A percentile compares a stretch with the other conserved stretches of the same genome.
Conservation (phyloP, 2,329 filamentous ascomycete genomes). For the Microascus cirrosus region DNA sequence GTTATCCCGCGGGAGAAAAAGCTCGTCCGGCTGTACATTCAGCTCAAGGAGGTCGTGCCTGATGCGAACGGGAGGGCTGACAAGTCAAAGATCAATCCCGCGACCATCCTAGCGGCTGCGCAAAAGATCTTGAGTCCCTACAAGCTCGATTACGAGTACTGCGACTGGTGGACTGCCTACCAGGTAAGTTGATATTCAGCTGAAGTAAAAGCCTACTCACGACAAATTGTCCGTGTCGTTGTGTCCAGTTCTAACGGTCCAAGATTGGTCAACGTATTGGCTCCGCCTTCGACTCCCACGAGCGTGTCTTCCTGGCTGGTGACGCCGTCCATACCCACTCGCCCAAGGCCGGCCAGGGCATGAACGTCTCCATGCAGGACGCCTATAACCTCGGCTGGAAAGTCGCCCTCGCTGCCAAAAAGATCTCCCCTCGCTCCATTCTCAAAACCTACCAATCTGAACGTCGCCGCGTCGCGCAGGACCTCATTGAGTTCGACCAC, state of each 20-base stretch:
- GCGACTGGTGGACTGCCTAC: conserved; percentile 57
- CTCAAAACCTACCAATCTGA: conserved; percentile 40
- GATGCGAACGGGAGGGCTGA: conserved; percentile 38
- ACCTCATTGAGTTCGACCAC: conserved; percentile 32
- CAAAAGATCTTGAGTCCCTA: conserved; percentile 55
- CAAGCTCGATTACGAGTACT: conserved; percentile 49
- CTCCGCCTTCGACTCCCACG: conserved; percentile 36
- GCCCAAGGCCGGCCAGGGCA: conserved; percentile 52
- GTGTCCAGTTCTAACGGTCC: conserved; percentile 30
- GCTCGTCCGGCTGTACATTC: conserved; percentile 58
- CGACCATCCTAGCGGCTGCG: conserved; percentile 49
- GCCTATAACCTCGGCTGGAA: conserved; percentile 30
- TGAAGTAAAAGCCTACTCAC: too few relatives aligned
- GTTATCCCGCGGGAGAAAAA: conserved; percentile 58
- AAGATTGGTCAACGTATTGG: conserved; percentile 52
- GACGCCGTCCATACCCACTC: conserved; percentile 33
- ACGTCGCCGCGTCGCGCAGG: conserved; percentile 31
- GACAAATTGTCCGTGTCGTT: not conserved
- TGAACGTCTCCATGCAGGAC: conserved; percentile 60
- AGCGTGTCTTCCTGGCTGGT: conserved; percentile 54
- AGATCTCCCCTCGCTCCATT: conserved; percentile 23
- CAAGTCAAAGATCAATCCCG: conserved; percentile 50
- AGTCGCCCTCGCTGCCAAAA: conserved; percentile 18
- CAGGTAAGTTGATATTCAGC: conserved; percentile 19
- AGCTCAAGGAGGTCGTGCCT: conserved; percentile 34